Base-by-base conservation (phyloP, 2,329 filamentous ascomycete genomes). In the Didymella glomerata region DNA sequence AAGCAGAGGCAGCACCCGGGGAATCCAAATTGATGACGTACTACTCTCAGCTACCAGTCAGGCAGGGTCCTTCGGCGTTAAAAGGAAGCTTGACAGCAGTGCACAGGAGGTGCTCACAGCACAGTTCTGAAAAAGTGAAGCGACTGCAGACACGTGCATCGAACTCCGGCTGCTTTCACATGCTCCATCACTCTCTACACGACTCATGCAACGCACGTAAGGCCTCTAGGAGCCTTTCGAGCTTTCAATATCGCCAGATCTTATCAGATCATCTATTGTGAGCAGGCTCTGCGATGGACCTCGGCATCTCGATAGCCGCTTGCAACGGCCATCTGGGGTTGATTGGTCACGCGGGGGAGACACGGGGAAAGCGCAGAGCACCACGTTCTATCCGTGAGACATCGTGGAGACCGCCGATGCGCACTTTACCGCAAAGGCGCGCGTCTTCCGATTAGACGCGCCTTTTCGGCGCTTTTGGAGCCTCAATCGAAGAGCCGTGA, bases 201-300 rank as follows among this genome's bases (percentile, higher is more conserved):
- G 41, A 44, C 41, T 27, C 40, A 18, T 42, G 18, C 14, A 18
- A 25, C 28, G 40, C 18, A 40, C 38, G 30, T 11, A 18, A 34
- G 13, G 25, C 22, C 27, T 34, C n/a, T 30, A 13, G 16, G 14
- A 27, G 34, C 25, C 10, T 32, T 27, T 4, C 2, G 4, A 16
- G 13, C 30, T 32, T 32, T 32, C 30, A 10, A 13, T 13, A 13
- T 32, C 13, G 3, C 13, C 11, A 32, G 30, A 32, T 2, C 32
- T 48, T 50, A 54, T 59, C 56, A 27, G 56, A 59, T 59, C 50
- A 54, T 54, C 51, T 22, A 54, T 50, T 47, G 56, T 54, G 56
- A 54, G 41, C 55, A 5, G 8, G 20, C 30, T 38, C 18, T 27
- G 14, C 3, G 20, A 42, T 24, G 50, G 18, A 54, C 56, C 56